Evolutionary conservation across 768 basidiomycete genomes (phyloP).

Genomic region (Daedaleopsis sinensis): DNA sequence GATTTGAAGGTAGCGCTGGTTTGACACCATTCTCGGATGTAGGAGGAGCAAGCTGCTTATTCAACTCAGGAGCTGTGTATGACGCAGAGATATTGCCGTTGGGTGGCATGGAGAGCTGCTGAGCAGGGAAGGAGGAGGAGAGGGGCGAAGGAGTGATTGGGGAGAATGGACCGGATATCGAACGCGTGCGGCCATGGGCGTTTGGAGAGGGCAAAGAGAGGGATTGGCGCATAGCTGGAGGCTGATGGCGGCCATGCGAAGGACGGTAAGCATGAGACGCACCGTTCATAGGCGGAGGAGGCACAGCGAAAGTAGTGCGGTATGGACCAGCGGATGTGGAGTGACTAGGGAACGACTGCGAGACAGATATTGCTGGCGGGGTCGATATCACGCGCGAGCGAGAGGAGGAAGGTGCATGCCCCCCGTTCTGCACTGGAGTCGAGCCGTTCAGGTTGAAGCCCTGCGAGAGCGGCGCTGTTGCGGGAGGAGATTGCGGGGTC

Average conservation of each 20-base stretch:
- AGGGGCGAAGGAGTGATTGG: constrained; percentile 56
- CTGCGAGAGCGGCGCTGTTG: constrained; percentile 13
- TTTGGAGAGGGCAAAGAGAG: constrained; percentile 30
- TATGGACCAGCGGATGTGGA: constrained; percentile 35
- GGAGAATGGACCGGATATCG: constrained; percentile 54
- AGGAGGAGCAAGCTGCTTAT: constrained; percentile 9
- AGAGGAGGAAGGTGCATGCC: constrained; percentile 3
- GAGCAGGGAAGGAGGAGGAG: constrained; percentile 40
- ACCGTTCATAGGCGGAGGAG: constrained; percentile 21
- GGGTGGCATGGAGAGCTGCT: constrained; percentile 21
- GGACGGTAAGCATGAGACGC: constrained; percentile 2
- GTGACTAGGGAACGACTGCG: constrained; percentile 25
- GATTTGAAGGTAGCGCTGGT: constrained; percentile 19
- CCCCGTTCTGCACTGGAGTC: background rate
- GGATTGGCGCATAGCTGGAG: constrained; percentile 32
- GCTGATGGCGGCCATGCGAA: constrained; percentile 22
- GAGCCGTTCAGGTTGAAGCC: constrained; percentile 18
- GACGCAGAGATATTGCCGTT: constrained; percentile 20
- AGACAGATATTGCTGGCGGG: constrained; percentile 25
- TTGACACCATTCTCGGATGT: constrained; percentile 15
- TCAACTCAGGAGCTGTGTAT: constrained; percentile 19
- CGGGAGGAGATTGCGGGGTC: constrained; percentile 14
- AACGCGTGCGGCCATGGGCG: constrained; percentile 48
- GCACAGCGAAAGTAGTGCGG: constrained; percentile 30
- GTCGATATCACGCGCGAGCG: constrained; percentile 29